Conservation (phyloP, 2,329 filamentous ascomycete genomes). For the Lasiodiplodia sp. region DNA sequence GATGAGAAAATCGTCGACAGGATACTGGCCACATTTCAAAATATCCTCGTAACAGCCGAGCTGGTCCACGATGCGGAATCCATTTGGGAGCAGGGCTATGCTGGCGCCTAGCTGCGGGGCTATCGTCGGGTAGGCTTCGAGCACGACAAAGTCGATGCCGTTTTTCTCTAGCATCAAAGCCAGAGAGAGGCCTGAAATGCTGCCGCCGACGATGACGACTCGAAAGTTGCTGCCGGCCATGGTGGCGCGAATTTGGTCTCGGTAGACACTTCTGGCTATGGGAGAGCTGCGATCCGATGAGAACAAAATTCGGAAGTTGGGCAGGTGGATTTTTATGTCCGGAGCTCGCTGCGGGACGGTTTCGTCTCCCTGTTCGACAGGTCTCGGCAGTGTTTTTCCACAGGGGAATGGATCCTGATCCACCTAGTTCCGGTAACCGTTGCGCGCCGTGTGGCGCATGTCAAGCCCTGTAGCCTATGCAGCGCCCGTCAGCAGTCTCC, state of each 20-base stretch:
- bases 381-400: too few species aligned
- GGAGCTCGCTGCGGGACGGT: too few species aligned
- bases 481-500: too few species aligned
- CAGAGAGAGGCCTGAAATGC: conserved; percentile 15
- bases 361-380: too few species aligned
- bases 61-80: conserved; percentile 38
- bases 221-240: not conserved
- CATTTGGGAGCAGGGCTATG: conserved; percentile 34
- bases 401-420: too few species aligned
- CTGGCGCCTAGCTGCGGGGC: conserved; percentile 35
- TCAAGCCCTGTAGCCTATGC: too few species aligned
- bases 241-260: not conserved
- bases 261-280: too few species aligned
- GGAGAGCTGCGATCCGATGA: too few species aligned
- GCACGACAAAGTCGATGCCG: conserved; percentile 29
- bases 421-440: too few species aligned
- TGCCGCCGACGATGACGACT: conserved; percentile 28
- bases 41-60: conserved; percentile 33
- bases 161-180: conserved; percentile 13
- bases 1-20: not conserved
- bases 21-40: not conserved
- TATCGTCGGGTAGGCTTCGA: conserved; percentile 34
- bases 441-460: too few species aligned
- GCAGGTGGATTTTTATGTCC: too few species aligned
- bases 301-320: too few species aligned